phyloP scores from a whole-genome alignment of 2,329 filamentous ascomycete species.

The Exophiala bonariae region DNA sequence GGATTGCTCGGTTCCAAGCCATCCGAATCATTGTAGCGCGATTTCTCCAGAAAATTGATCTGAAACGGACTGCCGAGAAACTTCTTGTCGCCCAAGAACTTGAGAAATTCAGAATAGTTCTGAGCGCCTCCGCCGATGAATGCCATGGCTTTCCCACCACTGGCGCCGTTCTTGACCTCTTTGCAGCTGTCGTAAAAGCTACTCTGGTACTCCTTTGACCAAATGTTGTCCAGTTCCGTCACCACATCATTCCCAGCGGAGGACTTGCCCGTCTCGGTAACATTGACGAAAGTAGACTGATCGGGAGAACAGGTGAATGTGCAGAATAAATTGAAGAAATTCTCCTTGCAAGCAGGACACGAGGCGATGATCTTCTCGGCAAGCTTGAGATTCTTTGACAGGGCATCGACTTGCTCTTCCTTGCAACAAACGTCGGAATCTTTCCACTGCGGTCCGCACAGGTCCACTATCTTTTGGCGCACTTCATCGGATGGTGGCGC shows the following conservation, averaged over 20 bases:
- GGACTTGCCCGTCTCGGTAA: slow-evolving; percentile 68
- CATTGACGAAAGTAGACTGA: slow-evolving; percentile 91
- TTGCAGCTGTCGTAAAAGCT: slow-evolving; percentile 98
- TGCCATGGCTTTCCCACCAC: slow-evolving; percentile 90
- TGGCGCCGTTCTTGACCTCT: slow-evolving; percentile 95
- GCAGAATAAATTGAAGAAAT: slow-evolving; percentile 98
- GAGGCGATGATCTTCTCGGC: slow-evolving; percentile 87
- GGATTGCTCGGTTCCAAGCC: slow-evolving; percentile 73
- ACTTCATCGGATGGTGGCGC: slow-evolving; percentile 69
- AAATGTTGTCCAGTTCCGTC: slow-evolving; percentile 84
- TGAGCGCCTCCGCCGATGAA: slow-evolving; percentile 94
- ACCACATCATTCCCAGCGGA: slow-evolving; percentile 64
- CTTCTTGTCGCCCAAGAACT: slow-evolving; percentile 92
- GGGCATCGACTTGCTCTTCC: slow-evolving; percentile 75
- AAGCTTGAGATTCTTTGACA: slow-evolving; percentile 81
- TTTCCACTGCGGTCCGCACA: slow-evolving; percentile 87
- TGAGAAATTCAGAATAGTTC: slow-evolving; percentile 81
- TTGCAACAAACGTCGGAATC: slow-evolving; percentile 82
- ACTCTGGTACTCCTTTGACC: slow-evolving; percentile 78
- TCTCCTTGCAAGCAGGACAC: slow-evolving; percentile 94
- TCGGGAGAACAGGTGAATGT: slow-evolving; percentile 98
- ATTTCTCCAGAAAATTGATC: slow-evolving; percentile 77
- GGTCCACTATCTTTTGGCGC: slow-evolving; percentile 73
- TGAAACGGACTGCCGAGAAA: slow-evolving; percentile 89
- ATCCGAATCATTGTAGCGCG: slow-evolving; percentile 55